Percentiles rank a stretch among this genome's conserved stretches.
Conservation (phyloP, 768 basidiomycete genomes). For the Leucocoprinus leucothites region DNA sequence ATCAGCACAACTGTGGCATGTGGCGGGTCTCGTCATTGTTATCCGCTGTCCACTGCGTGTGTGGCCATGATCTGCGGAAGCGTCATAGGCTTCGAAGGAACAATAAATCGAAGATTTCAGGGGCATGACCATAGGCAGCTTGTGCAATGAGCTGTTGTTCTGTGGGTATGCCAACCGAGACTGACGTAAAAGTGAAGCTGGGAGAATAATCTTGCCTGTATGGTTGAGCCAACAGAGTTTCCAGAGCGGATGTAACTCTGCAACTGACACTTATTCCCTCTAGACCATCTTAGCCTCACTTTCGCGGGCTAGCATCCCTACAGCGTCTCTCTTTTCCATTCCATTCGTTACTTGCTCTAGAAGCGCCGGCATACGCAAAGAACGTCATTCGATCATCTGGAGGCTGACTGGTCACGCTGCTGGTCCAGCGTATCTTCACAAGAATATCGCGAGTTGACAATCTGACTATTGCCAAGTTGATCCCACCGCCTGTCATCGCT, state of each 20-base stretch:
- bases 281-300: neutral
- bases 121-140: neutral
- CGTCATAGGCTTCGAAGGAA: neutral
- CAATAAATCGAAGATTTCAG: neutral
- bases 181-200: conserved; percentile 6
- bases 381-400: neutral
- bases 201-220: neutral
- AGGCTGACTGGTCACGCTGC: neutral
- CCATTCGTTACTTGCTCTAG: neutral
- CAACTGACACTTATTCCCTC: neutral
- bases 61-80: neutral
- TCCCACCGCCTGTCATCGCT: neutral
- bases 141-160: neutral
- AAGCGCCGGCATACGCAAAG: neutral
- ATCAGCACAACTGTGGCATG: neutral
- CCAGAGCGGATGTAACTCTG: neutral
- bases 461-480: conserved; percentile 3
- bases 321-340: neutral
- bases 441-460: neutral
- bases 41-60: neutral
- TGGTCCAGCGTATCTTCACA: neutral
- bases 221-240: neutral
- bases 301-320: neutral
- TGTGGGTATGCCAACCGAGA: conserved; percentile 10
- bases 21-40: too few relatives aligned